Percentiles rank a stretch among this genome's conserved stretches.
Evolutionary conservation across 176 grass and related monocot genomes (phyloP).

Genomic region (Zea mays): Zm-B73-REFERENCE-NAM-5.0 NC_050099.1:161219501-161220000

Average conservation of each 20-base stretch:
- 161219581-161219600: conserved; percentile 68
- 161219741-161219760: conserved; percentile 61
- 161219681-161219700: not conserved
- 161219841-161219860: conserved; percentile 74
- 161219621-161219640: conserved; percentile 64
- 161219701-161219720: not conserved
- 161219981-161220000: conserved; percentile 57
- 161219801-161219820: conserved; percentile 78
- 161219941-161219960: conserved; percentile 91
- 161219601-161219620: conserved; percentile 72
- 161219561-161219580: conserved; percentile 78
- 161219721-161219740: conserved; percentile 41
- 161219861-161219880: conserved; percentile 59
- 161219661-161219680: not conserved
- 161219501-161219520: conserved; percentile 59
- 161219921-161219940: conserved; percentile 91
- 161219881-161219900: conserved; percentile 59
- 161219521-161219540: conserved; percentile 58
- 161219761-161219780: conserved; percentile 76
- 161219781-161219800: conserved; percentile 68
- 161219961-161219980: conserved; percentile 70
- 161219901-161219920: conserved; percentile 69
- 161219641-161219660: conserved; percentile 38
- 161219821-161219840: conserved; percentile 91
- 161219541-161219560: conserved; percentile 77